Evolutionary conservation across 2,329 filamentous ascomycete genomes (phyloP).

Genomic region (Fusarium citri): DNA sequence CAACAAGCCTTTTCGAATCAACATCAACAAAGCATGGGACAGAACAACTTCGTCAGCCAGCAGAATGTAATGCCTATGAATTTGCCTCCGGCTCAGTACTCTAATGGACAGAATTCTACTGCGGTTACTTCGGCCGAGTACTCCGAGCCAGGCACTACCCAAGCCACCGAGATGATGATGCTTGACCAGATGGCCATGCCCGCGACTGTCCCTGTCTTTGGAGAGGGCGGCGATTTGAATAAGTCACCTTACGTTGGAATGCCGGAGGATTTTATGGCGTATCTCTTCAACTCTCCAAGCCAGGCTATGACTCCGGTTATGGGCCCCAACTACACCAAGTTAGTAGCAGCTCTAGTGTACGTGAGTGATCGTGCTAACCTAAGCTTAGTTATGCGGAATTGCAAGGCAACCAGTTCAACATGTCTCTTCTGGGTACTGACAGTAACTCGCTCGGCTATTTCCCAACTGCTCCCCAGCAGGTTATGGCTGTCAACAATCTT

Average conservation of each 20-base stretch:
- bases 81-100: slow-evolving; percentile 70
- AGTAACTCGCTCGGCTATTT: slow-evolving; percentile 65
- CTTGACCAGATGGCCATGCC: slow-evolving; percentile 71
- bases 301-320: slow-evolving; percentile 59
- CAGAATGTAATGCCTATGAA: slow-evolving; percentile 73
- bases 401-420: slow-evolving; percentile 55
- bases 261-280: slow-evolving; percentile 88
- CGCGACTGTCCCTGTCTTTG: slow-evolving; percentile 87
- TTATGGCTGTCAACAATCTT: slow-evolving; percentile 90
- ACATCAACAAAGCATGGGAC: slow-evolving; percentile 60
- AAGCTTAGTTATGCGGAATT: slow-evolving; percentile 62
- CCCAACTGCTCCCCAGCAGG: slow-evolving; percentile 74
- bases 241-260: slow-evolving; percentile 87
- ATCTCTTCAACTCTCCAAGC: slow-evolving; percentile 74
- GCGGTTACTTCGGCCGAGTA: slow-evolving; percentile 57
- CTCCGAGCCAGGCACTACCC: slow-evolving; percentile 57
- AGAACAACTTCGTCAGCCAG: slow-evolving; percentile 66
- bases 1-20: slow-evolving; percentile 63
- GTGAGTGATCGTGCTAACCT: slow-evolving; percentile 40
- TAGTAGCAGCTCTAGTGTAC: slow-evolving; percentile 45
- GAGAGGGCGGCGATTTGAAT: slow-evolving; percentile 79
- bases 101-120: slow-evolving; percentile 46
- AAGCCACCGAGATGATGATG: slow-evolving; percentile 67
- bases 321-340: slow-evolving; percentile 60
- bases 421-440: slow-evolving; percentile 63